Conservation (phyloP, 192 early-diverging fungal genomes). For the Endogone sp. region DNA sequence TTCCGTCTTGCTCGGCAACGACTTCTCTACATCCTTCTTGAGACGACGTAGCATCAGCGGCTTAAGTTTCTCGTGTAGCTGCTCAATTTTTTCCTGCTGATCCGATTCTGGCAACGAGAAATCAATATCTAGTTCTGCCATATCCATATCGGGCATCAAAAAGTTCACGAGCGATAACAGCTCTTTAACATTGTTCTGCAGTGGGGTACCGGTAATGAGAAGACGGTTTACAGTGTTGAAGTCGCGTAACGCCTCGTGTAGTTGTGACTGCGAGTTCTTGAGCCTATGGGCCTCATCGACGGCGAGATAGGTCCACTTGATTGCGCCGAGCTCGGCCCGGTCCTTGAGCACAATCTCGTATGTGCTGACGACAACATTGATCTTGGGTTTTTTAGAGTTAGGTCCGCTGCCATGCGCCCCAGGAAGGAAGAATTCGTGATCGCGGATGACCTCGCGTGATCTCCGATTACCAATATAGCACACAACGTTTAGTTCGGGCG, state of each 20-base stretch:
- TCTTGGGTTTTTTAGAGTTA: constrained; percentile 56
- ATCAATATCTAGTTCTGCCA: constrained; percentile 77
- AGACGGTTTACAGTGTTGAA: constrained; percentile 90
- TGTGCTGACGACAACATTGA: constrained; percentile 93
- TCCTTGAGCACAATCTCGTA: constrained; percentile 96
- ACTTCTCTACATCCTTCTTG: constrained; percentile 99
- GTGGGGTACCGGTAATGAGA: constrained; percentile 97
- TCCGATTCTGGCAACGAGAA: constrained; percentile 68
- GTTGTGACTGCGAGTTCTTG: constrained; percentile 91
- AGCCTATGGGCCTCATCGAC: constrained; percentile 99
- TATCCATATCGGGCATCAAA: constrained; percentile 86
- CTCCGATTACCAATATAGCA: constrained; percentile 84
- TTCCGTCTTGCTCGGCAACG: constrained; percentile 93
- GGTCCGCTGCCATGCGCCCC: constrained; percentile 14
- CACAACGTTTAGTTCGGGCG: constrained; percentile 89
- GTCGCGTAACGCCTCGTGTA: constrained; percentile 87
- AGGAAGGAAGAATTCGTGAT: constrained; percentile 85
- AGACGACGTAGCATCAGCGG: constrained; percentile 91
- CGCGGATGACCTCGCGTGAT: constrained; percentile 84
- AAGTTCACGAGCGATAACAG: constrained; percentile 88
- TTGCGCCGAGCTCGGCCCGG: constrained; percentile 67
- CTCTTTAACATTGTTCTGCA: constrained; percentile 97
- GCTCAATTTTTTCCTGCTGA: constrained; percentile 78
- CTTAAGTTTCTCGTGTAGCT: constrained; percentile 79
- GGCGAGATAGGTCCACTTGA: constrained; percentile 91